Conservation (phyloP, 306 rosid genomes). For the Gynostemma pentaphyllum region DNA sequence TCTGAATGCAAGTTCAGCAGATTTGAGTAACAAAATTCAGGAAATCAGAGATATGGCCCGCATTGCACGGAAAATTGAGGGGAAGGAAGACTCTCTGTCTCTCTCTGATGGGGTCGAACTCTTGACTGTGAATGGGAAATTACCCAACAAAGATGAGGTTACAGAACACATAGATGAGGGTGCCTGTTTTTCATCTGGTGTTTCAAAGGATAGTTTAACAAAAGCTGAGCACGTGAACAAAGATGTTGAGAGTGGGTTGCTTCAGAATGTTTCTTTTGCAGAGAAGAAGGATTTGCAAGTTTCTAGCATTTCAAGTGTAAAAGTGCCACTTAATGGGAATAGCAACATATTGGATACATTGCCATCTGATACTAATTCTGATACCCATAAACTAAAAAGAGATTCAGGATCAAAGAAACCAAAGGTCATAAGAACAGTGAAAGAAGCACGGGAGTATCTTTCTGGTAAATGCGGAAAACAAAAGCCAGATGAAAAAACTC, state of each 20-base stretch:
- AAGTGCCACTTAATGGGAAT: conserved; percentile 23
- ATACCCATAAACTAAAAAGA: conserved; percentile 21
- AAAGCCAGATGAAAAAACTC: conserved; percentile 18
- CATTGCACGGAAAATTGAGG: conserved; percentile 39
- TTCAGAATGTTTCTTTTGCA: conserved; percentile 12
- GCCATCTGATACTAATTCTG: conserved; percentile 17
- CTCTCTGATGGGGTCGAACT: conserved; percentile 18
- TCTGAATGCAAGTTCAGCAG: conserved; percentile 10
- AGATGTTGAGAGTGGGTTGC: conserved; percentile 17
- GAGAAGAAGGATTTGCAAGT: conserved; percentile 17
- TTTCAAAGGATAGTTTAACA: conserved; percentile 20
- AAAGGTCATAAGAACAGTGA: conserved; percentile 62
- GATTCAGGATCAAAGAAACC: conserved; percentile 30
- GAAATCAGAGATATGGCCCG: conserved; percentile 58
- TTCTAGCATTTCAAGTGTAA: conserved; percentile 14
- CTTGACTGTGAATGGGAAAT: conserved; percentile 16
- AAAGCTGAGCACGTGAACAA: conserved; percentile 9
- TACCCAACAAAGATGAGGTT: conserved; percentile 18
- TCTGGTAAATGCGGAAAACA: conserved; percentile 34
- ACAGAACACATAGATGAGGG: conserved; percentile 15
- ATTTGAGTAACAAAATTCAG: conserved; percentile 40
- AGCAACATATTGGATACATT: conserved; percentile 16
- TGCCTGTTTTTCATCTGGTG: conserved; percentile 9
- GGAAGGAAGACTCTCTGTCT: conserved; percentile 15
- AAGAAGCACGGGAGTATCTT: conserved; percentile 82